phyloP scores from a whole-genome alignment of 768 basidiomycete species.

The Pleurotus cornucopiae region DNA sequence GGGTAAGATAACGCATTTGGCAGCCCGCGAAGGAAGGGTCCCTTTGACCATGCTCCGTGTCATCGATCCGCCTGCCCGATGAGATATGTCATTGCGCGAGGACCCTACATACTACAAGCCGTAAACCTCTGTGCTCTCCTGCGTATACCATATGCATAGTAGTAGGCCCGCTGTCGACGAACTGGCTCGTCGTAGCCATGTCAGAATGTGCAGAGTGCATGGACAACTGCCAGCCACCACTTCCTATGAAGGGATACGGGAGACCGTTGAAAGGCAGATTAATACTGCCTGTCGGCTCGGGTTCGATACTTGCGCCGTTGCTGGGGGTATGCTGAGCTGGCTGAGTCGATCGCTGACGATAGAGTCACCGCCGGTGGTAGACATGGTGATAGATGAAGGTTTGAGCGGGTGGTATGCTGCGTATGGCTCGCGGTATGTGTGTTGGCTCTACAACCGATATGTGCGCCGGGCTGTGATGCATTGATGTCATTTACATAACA shows the following conservation, averaged over 20 bases:
- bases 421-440: neutral
- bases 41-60: constrained; percentile 5
- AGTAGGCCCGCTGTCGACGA: neutral
- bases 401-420: constrained; percentile 1
- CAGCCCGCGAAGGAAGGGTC: constrained; percentile 2
- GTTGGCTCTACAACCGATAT: no score
- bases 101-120: neutral
- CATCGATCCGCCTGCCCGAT: constrained; percentile 5
- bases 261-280: neutral
- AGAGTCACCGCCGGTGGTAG: constrained; percentile 1
- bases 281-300: neutral
- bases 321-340: constrained; percentile 4
- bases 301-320: neutral
- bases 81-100: neutral
- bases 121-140: neutral
- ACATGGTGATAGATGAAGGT: constrained; percentile 1
- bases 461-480: no score
- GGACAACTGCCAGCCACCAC: neutral
- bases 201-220: neutral
- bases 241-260: neutral
- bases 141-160: neutral
- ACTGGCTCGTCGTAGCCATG: neutral
- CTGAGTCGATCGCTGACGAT: neutral
- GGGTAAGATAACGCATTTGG: constrained; percentile 5
- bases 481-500: no score